Conservation (phyloP, 345 rosid genomes). For the Sonneratia alba region DNA sequence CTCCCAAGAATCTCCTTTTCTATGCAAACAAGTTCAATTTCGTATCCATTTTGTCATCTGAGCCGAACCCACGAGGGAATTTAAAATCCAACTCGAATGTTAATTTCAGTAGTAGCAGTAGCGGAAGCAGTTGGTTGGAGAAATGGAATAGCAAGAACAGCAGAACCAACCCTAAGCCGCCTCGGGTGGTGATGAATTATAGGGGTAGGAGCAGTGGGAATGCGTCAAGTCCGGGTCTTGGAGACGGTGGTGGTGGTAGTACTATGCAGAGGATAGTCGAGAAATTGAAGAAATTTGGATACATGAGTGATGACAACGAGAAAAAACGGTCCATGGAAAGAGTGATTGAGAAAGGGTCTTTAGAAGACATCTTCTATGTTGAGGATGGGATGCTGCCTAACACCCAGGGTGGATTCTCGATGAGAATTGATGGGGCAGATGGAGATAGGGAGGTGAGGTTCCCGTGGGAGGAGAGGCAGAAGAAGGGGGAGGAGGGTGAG, state of each 20-base stretch:
- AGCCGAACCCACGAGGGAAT: constrained; percentile 24
- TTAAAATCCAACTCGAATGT: background rate
- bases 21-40: constrained; percentile 9
- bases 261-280: constrained; percentile 83
- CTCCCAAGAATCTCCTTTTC: constrained; percentile 14
- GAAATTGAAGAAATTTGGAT: constrained; percentile 65
- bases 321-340: constrained; percentile 28
- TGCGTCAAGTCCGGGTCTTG: constrained; percentile 24
- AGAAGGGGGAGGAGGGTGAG: constrained; percentile 31
- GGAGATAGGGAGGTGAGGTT: constrained; percentile 51
- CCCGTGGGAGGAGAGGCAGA: constrained; percentile 75
- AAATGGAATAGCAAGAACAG: constrained; percentile 42
- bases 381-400: constrained; percentile 62
- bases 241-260: constrained; percentile 26
- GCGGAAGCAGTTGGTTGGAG: constrained; percentile 37
- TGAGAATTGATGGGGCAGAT: constrained; percentile 36
- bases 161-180: constrained; percentile 28
- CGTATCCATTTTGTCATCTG: constrained; percentile 12
- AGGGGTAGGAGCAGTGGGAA: constrained; percentile 19
- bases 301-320: constrained; percentile 34
- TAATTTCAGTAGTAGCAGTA: constrained; percentile 7
- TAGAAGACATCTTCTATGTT: constrained; percentile 59
- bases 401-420: constrained; percentile 49
- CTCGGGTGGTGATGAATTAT: constrained; percentile 39
- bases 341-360: constrained; percentile 61